Percentiles rank a stretch among this genome's conserved stretches.
These are phyloP conservation scores for Trypanosoma mega DNA, from an alignment of 208 protist genomes.

Conservation along the genomic window DNA sequence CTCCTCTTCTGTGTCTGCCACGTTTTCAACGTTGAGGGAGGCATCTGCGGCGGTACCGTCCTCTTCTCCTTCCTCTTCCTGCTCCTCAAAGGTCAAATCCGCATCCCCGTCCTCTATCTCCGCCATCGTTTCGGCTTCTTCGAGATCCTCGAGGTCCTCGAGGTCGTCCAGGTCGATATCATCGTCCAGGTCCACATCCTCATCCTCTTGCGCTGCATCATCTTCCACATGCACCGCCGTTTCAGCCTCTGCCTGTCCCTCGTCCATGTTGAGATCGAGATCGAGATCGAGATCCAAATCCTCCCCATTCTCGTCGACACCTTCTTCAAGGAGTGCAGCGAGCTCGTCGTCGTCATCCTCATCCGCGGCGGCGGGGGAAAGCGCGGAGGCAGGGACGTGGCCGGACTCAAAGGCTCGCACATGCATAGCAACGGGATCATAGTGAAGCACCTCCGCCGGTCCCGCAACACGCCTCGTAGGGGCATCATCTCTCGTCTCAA, in stretches of 20 bases:
- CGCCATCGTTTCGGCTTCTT: not conserved
- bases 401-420: slow-evolving; percentile 4
- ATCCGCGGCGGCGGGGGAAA: too few relatives aligned
- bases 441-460: not conserved
- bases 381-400: too few relatives aligned
- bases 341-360: slow-evolving; percentile 32
- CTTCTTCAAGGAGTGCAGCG: slow-evolving; percentile 22
- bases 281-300: slow-evolving; percentile 1
- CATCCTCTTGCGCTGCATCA: not conserved
- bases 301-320: slow-evolving; percentile 1
- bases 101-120: slow-evolving; percentile 17
- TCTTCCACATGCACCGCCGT: not conserved
- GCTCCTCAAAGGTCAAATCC: slow-evolving; percentile 25
- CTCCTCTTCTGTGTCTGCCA: not conserved
- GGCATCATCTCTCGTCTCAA: slow-evolving; percentile 5
- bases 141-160: too few relatives aligned
- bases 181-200: slow-evolving; percentile 3
- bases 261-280: not conserved
- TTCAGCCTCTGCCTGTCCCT: slow-evolving; percentile 5
- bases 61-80: slow-evolving; percentile 3
- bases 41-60: not conserved
- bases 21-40: too few relatives aligned
- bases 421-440: slow-evolving; percentile 1
- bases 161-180: too few relatives aligned
- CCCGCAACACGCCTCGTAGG: not conserved